phyloP scores from a whole-genome alignment of 2,329 filamentous ascomycete genomes.

The Epichloe hybrida region DNA sequence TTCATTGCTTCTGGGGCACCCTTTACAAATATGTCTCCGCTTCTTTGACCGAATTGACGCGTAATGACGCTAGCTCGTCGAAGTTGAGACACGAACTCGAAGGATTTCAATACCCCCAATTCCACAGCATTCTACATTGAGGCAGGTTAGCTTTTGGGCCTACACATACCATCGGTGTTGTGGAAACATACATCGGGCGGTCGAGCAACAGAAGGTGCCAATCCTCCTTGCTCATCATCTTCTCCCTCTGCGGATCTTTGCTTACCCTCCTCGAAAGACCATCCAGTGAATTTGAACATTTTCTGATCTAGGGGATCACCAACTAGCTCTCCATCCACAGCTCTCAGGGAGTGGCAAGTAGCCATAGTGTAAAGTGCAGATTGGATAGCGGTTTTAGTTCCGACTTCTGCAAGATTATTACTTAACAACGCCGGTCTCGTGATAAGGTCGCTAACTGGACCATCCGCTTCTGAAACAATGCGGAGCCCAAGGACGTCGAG shows the following conservation, averaged over 20 bases:
- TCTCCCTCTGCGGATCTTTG: constrained; percentile 50
- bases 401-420: background rate
- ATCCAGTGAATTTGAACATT: constrained; percentile 95
- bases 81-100: constrained; percentile 90
- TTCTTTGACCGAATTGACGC: constrained; percentile 70
- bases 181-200: constrained; percentile 45
- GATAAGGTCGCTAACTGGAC: constrained; percentile 63
- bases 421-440: constrained; percentile 29
- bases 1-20: constrained; percentile 94
- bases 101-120: constrained; percentile 78
- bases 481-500: constrained; percentile 84
- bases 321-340: constrained; percentile 76
- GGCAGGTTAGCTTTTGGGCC: constrained; percentile 5
- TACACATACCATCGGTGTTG: constrained; percentile 7
- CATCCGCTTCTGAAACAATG: constrained; percentile 50
- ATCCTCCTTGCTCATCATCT: constrained; percentile 59
- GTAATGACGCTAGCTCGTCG: constrained; percentile 88
- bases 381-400: constrained; percentile 13
- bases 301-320: constrained; percentile 93
- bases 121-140: constrained; percentile 47
- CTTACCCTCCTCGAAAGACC: constrained; percentile 82
- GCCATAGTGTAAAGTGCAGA: constrained; percentile 89
- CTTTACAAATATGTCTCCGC: constrained; percentile 84
- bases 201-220: constrained; percentile 79
- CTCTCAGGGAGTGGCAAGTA: constrained; percentile 83